Evolutionary conservation across 805 yeast species (phyloP).

Genomic region (Ogataea siamensis): DNA sequence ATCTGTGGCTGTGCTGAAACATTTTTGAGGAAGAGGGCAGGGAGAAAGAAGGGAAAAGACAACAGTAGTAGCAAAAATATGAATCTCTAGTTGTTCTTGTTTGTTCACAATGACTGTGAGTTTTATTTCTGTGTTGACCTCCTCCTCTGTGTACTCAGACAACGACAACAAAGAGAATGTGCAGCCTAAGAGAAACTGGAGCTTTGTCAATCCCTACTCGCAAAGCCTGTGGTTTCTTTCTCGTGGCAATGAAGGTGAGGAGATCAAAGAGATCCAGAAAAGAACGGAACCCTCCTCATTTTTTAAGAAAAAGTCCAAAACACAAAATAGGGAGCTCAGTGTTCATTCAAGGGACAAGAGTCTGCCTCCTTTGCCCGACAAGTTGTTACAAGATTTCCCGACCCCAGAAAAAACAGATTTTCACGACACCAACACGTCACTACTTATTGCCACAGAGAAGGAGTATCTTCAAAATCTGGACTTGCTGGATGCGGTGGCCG

Average conservation of each 20-base stretch:
- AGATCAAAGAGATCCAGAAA: constrained; percentile 32
- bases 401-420: not conserved
- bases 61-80: not conserved
- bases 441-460: constrained; percentile 35
- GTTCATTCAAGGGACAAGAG: not conserved
- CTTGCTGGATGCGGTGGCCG: constrained; percentile 33
- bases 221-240: constrained; percentile 41
- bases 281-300: constrained; percentile 13
- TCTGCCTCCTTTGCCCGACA: constrained; percentile 9
- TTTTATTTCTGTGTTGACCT: constrained; percentile 4
- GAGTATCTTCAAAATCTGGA: constrained; percentile 33
- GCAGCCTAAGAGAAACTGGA: constrained; percentile 5
- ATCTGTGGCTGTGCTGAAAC: constrained; percentile 15
- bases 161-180: not conserved
- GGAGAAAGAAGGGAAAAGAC: not conserved
- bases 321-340: not conserved
- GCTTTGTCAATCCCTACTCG: constrained; percentile 39
- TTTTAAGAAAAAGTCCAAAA: not conserved
- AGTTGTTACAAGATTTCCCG: constrained; percentile 35
- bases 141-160: constrained; percentile 22
- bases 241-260: constrained; percentile 36
- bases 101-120: constrained; percentile 5
- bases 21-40: constrained; percentile 10
- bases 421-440: not conserved
- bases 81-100: not conserved